Evolutionary conservation across 192 early-diverging fungal species (phyloP).

Genomic region (Physocladia obscura): DNA sequence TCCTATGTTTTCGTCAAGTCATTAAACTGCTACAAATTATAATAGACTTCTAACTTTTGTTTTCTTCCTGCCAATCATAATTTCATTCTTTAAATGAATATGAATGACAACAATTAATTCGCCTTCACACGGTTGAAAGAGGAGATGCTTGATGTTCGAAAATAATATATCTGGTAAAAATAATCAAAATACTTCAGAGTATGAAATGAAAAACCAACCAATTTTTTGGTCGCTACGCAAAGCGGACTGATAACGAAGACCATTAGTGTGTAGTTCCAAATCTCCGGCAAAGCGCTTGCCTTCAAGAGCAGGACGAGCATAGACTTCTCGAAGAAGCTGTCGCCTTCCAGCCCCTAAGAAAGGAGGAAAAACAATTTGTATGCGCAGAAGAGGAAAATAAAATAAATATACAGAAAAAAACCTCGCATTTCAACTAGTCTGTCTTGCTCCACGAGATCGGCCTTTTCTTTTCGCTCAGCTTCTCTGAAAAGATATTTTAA

Average conservation of each 20-base stretch:
- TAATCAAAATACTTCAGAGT: conserved; percentile 2
- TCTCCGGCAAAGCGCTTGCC: conserved; percentile 89
- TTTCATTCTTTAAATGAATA: conserved; percentile 91
- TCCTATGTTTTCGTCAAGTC: conserved; percentile 72
- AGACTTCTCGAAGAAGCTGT: conserved; percentile 81
- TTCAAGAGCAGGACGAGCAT: conserved; percentile 85
- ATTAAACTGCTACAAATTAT: neutral
- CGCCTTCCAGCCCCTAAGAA: conserved; percentile 52
- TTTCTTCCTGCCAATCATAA: conserved; percentile 98
- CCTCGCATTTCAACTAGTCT: conserved; percentile 77
- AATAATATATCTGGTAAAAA: conserved; percentile 79
- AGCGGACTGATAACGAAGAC: conserved; percentile 84
- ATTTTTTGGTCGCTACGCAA: conserved; percentile 77
- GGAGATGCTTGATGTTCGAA: conserved; percentile 94
- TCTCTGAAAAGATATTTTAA: conserved; percentile 51
- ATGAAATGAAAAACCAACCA: conserved; percentile 38
- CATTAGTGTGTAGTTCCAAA: conserved; percentile 94
- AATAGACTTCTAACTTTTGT: conserved; percentile 59
- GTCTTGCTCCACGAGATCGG: conserved; percentile 94
- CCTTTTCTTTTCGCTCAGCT: conserved; percentile 91
- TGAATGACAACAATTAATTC: conserved; percentile 95
- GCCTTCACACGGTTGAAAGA: conserved; percentile 98
- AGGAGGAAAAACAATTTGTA: neutral
- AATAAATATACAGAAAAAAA: neutral
- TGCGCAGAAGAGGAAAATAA: neutral